Percentiles rank a stretch among this genome's conserved stretches.
phyloP scores from a whole-genome alignment of 306 rosid genomes.

The Geum urbanum region DNA sequence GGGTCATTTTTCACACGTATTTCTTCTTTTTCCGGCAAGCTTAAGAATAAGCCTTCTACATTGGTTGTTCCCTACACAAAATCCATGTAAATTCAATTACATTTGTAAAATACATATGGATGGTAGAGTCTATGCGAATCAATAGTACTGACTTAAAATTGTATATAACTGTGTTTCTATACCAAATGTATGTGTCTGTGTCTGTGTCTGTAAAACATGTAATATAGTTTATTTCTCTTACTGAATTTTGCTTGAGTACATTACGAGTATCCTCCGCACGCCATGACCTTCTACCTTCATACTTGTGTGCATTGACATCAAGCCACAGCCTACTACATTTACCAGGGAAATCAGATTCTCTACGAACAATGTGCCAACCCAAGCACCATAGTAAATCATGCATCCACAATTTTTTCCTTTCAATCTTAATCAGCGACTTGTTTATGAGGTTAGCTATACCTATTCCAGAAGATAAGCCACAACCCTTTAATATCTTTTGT shows the following conservation, averaged over 20 bases:
- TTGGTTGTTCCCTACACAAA: conserved; percentile 18
- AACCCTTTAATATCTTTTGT: conserved; percentile 4
- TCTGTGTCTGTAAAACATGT: background rate
- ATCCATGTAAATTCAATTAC: background rate
- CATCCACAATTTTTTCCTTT: conserved; percentile 17
- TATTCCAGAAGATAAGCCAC: background rate
- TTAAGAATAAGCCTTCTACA: conserved; percentile 20
- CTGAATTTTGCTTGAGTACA: conserved; percentile 3
- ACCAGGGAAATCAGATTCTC: background rate
- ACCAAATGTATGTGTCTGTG: background rate
- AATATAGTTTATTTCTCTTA: background rate
- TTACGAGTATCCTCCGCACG: background rate
- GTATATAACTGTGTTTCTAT: background rate
- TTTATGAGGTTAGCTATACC: conserved; percentile 6
- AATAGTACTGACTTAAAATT: background rate
- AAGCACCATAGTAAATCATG: conserved; percentile 24
- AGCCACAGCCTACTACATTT: conserved; percentile 23
- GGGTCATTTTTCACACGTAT: background rate
- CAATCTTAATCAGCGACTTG: conserved; percentile 12
- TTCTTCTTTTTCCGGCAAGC: background rate
- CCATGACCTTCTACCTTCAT: background rate
- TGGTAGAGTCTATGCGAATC: background rate
- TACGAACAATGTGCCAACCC: conserved; percentile 15
- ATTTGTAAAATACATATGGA: background rate
- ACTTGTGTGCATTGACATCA: background rate